These are phyloP conservation scores for Maudiozyma humilis DNA, from an alignment of 1,139 yeast species.

Conservation along the genomic window DNA sequence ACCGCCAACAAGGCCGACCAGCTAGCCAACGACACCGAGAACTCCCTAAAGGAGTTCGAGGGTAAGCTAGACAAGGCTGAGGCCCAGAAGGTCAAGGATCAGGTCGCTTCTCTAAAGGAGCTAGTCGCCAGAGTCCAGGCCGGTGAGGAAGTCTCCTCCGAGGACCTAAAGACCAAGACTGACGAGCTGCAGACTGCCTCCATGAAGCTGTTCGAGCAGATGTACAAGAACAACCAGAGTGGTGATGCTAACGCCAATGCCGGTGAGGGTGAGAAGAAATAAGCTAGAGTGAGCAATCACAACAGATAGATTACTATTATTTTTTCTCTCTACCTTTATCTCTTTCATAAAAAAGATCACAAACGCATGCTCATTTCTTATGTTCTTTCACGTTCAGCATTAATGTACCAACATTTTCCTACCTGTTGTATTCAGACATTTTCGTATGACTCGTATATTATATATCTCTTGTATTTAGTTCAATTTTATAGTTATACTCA, in stretches of 20 bases:
- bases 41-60: conserved; percentile 87
- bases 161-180: conserved; percentile 83
- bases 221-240: conserved; percentile 62
- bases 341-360: background rate
- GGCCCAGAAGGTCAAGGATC: conserved; percentile 60
- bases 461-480: conserved; percentile 8
- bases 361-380: background rate
- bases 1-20: conserved; percentile 95
- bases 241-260: conserved; percentile 25
- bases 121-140: conserved; percentile 87
- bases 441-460: conserved; percentile 3
- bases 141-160: conserved; percentile 73
- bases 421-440: conserved; percentile 1
- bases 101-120: conserved; percentile 76
- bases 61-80: conserved; percentile 87
- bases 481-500: conserved; percentile 4
- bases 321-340: background rate
- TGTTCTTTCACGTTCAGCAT: conserved; percentile 4
- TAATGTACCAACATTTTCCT: conserved; percentile 2
- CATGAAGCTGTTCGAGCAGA: conserved; percentile 88
- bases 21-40: conserved; percentile 92
- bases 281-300: too few species aligned
- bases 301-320: background rate
- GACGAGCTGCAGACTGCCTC: conserved; percentile 91
- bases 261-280: conserved; percentile 11